Evolutionary conservation across 257 asterid genomes (phyloP), one percentile per base, ranked within the genome.

Genomic region (Cinchona pubescens): DNA sequence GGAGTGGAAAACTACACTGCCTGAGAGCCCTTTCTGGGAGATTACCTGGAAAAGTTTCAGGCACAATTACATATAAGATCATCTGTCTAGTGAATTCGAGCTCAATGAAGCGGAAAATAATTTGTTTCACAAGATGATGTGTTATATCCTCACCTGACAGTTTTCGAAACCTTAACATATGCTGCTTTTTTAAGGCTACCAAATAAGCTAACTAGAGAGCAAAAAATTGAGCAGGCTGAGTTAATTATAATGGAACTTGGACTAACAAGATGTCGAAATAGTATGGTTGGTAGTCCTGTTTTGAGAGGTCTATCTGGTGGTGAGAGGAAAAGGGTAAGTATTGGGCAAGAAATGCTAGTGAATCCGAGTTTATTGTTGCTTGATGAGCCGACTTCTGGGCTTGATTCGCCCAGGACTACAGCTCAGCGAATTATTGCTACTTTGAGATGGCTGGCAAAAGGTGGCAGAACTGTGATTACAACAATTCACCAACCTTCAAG

Each of bases 401-500:
- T 93, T 13, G 98, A 93, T 79, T 93, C 98, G 21, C n/a, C n/a
- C n/a, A n/a, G n/a, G n/a, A 93, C 97, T 1, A 88, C 93, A 1
- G 97, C 98, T 49, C 91, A 85, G 71, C 55, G 96, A 37, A 88
- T 91, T 4, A 74, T 91, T 4, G 88, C 80, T 2, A 90, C 95
- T 15, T 79, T 90, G 73, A 74, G 86, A 70, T 60, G 88, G 88
- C 51, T 87, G 29, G 97, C 96, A 1, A 78, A 87, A 5, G 92
- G 91, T 0, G 98, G 97, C 6, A 76, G 96, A 82, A 89, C 93
- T 7, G 96, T 93, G 76, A 81, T 91, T 21, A 87, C 92, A 3
- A 90, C 96, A 5, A 79, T 93, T 14, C 98, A 93, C 68, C 98
- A 93, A 83, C 98, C 98, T 71, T 90, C 98, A n/a, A 93, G 94